Evolutionary conservation across 148 eudicot genomes (phyloP).

Genomic region (Limonium bicolor): DNA sequence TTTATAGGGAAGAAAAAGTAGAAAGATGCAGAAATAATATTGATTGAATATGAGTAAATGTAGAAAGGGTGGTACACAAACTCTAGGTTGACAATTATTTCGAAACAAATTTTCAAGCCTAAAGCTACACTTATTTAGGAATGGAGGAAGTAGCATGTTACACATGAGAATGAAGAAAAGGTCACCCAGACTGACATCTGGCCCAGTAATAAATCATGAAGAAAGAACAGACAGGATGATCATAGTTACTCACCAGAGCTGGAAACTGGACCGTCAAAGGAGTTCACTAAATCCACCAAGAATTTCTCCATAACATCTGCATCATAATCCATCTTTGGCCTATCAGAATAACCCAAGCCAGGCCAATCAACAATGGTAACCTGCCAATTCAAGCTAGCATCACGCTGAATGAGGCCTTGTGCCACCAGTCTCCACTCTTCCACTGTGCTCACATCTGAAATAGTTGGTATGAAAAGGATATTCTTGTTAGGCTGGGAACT

Average conservation of each 20-base stretch:
- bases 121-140: no score
- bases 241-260: conserved; percentile 29
- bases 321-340: conserved; percentile 80
- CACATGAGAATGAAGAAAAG: no score
- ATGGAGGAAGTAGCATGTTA: no score
- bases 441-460: conserved; percentile 92
- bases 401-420: conserved; percentile 37
- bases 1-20: no score
- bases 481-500: conserved; percentile 35
- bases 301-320: conserved; percentile 94
- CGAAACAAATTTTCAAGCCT: no score
- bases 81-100: no score
- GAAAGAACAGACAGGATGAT: background rate
- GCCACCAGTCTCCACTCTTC: conserved; percentile 92
- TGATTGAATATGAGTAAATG: no score
- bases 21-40: no score
- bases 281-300: conserved; percentile 63
- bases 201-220: background rate
- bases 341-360: conserved; percentile 81
- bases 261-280: conserved; percentile 42
- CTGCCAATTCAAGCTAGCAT: conserved; percentile 29
- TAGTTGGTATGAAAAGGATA: conserved; percentile 77
- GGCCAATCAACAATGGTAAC: conserved; percentile 95
- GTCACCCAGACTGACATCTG: no score
- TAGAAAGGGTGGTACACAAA: no score